Base-by-base conservation (phyloP, 2,329 filamentous ascomycete genomes). In the Cadophora gregata region DNA sequence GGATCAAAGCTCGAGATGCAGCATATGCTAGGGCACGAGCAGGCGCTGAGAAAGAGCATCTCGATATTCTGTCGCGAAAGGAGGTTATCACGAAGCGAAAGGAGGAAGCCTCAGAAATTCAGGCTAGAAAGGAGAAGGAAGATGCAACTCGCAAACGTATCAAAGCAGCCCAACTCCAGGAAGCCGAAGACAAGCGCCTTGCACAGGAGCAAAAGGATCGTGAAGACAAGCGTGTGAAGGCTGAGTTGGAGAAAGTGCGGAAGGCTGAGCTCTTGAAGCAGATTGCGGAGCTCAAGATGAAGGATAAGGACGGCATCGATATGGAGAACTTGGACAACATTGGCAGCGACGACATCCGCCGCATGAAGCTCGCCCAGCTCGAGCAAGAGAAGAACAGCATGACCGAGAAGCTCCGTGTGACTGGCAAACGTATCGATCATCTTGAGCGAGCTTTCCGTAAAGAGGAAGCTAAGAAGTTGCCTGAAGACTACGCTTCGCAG, bases 371-470 rank as follows among this genome's bases (percentile, higher is more conserved):
- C 66, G 91, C 93, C 68, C 95, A 97, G 80, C 88, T 99, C 12
- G 96, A 98, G 82, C 94, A 95, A 75, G 96, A 98, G 85, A 99
- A 98, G 90, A 97, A 95, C 77, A 93, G 96, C 77, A 89, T 97
- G 73, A 93, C 92, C 71, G 93, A 97, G 81, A 93, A 92, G 78
- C 88, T 98, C 62, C 90, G 93, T 75, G 88, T 97, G 75, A 96
- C 94, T 68, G 93, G 91, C 79, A 98, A 97, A 88, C 91, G 96
- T 71, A 92, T 97, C 75, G 96, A 99, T 78, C 95, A 99, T 81
- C 83, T 99, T 74, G 96, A 99, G 84, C 92, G 96, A 83, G 96
- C 96, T 45, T 96, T 96, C 86, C 90, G 96, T 76, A 93, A 95
- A 79, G 96, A 98, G 82, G 96, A 99, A 81, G 82, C 90, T 76